phyloP scores from a whole-genome alignment of 345 rosid species.

The Eucalyptus marginata region DNA sequence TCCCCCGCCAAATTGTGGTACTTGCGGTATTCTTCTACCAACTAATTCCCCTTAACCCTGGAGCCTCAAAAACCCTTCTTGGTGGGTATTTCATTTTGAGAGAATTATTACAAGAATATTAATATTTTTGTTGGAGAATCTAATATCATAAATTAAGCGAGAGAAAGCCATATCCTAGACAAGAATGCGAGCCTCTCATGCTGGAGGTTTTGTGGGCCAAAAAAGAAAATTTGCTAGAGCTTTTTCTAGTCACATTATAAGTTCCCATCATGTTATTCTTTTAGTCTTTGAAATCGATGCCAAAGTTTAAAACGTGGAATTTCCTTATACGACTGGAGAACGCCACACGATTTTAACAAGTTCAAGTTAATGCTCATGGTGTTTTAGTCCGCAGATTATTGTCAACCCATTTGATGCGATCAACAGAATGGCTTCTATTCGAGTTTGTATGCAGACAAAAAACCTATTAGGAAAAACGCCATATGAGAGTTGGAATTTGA shows the following conservation, averaged over 20 bases:
- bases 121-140: neutral
- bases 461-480: neutral
- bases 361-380: neutral
- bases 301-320: neutral
- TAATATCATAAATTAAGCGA: neutral
- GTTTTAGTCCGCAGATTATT: neutral
- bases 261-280: neutral
- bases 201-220: neutral
- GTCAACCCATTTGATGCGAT: neutral
- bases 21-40: fast-evolving
- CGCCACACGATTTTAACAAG: neutral
- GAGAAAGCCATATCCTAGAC: neutral
- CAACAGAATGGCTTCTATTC: neutral
- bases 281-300: neutral
- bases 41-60: neutral
- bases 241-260: neutral
- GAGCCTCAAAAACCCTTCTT: neutral
- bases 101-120: neutral
- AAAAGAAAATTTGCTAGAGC: neutral
- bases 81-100: neutral
- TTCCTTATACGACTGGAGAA: neutral
- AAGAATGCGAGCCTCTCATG: neutral
- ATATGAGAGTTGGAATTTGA: neutral
- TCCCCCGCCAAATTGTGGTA: fast-evolving
- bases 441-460: neutral